Evolutionary conservation across 1,139 yeast genomes (phyloP).

Genomic region (Entelexis sorbosivorans): DNA sequence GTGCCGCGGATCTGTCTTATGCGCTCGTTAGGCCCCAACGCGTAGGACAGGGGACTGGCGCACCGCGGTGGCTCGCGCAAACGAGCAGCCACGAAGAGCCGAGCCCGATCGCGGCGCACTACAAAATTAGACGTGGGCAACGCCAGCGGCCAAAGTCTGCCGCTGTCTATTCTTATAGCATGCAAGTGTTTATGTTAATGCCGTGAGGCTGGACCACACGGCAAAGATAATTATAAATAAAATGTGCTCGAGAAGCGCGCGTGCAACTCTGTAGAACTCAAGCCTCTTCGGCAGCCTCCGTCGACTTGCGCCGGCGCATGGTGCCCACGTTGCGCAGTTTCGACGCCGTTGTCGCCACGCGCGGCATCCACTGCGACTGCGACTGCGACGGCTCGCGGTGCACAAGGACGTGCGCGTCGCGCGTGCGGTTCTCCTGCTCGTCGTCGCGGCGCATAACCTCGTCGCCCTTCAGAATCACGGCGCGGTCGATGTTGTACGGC

Average conservation of each 20-base stretch:
- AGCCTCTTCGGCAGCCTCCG: neutral
- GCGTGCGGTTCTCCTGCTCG: constrained; percentile 28
- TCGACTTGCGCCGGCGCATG: constrained; percentile 2
- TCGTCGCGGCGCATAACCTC: constrained; percentile 57
- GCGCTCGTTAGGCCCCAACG: no score
- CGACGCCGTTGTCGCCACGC: constrained; percentile 21
- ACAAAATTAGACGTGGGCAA: no score
- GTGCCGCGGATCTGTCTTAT: no score
- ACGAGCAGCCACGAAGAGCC: no score
- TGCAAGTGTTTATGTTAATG: no score
- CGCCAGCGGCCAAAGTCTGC: no score
- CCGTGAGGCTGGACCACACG: no score
- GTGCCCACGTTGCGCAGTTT: constrained; percentile 16
- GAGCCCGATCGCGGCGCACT: no score
- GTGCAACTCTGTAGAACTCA: neutral
- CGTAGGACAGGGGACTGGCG: no score
- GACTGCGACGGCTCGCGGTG: constrained; percentile 15
- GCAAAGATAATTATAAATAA: no score
- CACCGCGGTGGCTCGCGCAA: no score
- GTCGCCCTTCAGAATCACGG: constrained; percentile 75
- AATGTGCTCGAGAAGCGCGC: neutral
- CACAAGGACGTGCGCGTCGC: constrained; percentile 19
- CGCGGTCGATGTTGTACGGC: constrained; percentile 88
- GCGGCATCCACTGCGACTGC: constrained; percentile 18
- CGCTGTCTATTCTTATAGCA: no score